Percentiles rank a stretch among this genome's conserved stretches.
Conservation (phyloP, 2,329 filamentous ascomycete genomes). For the Talaromyces amestolkiae region DNA sequence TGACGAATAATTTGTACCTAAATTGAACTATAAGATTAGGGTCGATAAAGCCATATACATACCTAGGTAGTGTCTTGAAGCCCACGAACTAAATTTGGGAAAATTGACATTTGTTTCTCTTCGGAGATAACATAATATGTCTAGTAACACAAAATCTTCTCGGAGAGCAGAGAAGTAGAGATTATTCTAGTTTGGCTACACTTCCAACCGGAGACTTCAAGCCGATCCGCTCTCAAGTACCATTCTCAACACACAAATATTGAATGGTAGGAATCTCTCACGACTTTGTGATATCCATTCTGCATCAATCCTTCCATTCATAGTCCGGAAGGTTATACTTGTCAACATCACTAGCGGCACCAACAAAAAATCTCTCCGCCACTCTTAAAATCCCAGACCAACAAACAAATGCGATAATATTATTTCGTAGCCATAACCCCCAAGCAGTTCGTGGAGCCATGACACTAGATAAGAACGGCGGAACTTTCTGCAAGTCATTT, state of each 20-base stretch:
- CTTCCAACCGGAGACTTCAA: not conserved
- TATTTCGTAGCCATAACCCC: not conserved
- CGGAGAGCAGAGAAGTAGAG: not conserved
- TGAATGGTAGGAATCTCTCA: not conserved
- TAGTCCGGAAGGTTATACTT: not conserved
- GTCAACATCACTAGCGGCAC: not conserved
- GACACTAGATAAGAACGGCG: not conserved
- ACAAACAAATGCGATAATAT: not conserved
- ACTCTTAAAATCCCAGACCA: not conserved
- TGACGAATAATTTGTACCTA: not conserved
- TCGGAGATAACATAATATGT: not conserved
- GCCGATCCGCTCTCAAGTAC: not conserved
- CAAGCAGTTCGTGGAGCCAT: not conserved
- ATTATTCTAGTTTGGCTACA: not conserved
- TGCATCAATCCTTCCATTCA: not conserved
- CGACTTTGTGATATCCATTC: not conserved
- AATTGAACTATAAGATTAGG: not conserved
- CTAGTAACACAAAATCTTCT: not conserved
- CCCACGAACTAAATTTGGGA: not conserved
- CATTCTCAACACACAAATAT: not conserved
- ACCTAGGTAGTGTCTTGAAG: not conserved
- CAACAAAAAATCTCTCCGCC: not conserved
- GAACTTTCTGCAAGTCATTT: not conserved
- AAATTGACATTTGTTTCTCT: not conserved
- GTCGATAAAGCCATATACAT: not conserved